Base-by-base conservation (phyloP, 176 grass and related monocot genomes). In the Phragmites australis region DNA sequence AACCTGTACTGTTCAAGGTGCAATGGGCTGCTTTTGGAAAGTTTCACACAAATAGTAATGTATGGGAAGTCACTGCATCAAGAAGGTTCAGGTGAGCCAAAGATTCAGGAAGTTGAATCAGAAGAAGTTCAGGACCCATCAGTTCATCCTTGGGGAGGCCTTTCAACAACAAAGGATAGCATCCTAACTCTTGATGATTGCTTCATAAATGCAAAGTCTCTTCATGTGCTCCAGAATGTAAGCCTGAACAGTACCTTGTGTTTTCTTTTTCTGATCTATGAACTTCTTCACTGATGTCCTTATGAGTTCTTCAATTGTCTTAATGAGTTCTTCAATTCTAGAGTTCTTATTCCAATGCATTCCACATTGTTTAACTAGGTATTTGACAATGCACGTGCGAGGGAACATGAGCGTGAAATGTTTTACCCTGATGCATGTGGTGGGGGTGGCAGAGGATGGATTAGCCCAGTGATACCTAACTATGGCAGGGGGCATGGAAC, bases 341-440 rank as follows among this genome's bases (percentile, higher is more conserved):
- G 16, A 60, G 48, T 87, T 72, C 40, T 77, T 63, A 52, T 18
- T 77, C 44, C 21, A 46, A 29, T 74, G 50, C 45, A 67, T 41
- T 72, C 2, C 2, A 50, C 23, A 18, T n/a, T 80, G 15, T 44
- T 84, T 81, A 3, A 80, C 18, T 81, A 97, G 93, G 88, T 97
- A 69, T 97, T 97, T 93, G 93, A 97, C 63, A 91, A 83, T 85
- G 93, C 93, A 84, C 83, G 88, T 75, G 88, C 77, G 2, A 91
- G 93, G 63, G 93, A 97, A 81, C 88, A 81, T 53, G 93, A 97
- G 56, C 74, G 93, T 27, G 90, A 97, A 80, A 86, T 97, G 88
- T 83, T 97, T 41, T 97, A 97, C 56, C 93, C 90, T 89, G 93
- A 97, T 76, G 93, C 93, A 32, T 97, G 93, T 64, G 93, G 93